Evolutionary conservation across 768 basidiomycete species (phyloP).

Genomic region (Tricholoma sp.): DNA sequence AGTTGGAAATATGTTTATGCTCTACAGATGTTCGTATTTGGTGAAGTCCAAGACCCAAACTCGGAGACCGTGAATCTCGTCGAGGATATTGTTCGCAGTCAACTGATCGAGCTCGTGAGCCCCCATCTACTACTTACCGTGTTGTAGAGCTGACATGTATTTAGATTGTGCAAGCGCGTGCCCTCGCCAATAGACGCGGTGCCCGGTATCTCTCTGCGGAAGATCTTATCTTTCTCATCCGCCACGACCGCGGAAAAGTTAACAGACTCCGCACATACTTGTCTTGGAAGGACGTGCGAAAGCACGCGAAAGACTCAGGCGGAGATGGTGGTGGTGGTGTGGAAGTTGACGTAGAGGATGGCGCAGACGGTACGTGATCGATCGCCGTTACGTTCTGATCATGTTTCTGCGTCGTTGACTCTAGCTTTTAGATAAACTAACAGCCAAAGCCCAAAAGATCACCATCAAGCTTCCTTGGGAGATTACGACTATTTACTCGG

Average conservation of each 20-base stretch:
- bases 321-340: constrained; percentile 77
- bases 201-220: constrained; percentile 87
- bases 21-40: constrained; percentile 91
- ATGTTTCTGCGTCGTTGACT: not conserved
- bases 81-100: constrained; percentile 90
- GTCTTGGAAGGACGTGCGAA: constrained; percentile 96
- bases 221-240: constrained; percentile 94
- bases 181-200: constrained; percentile 73
- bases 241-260: constrained; percentile 90
- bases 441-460: constrained; percentile 84
- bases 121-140: not conserved
- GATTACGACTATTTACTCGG: constrained; percentile 85
- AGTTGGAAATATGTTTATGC: constrained; percentile 1
- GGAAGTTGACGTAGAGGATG: constrained; percentile 83
- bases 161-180: constrained; percentile 87
- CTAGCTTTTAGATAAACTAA: constrained; percentile 56
- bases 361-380: constrained; percentile 60
- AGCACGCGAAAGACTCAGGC: constrained; percentile 87
- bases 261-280: constrained; percentile 90
- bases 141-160: not conserved
- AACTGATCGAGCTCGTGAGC: constrained; percentile 84
- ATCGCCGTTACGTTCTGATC: not conserved
- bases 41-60: constrained; percentile 88
- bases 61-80: constrained; percentile 86
- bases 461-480: constrained; percentile 98